Conservation (phyloP, 441 rosid genomes). For the Raphanus hybrid region DNA sequence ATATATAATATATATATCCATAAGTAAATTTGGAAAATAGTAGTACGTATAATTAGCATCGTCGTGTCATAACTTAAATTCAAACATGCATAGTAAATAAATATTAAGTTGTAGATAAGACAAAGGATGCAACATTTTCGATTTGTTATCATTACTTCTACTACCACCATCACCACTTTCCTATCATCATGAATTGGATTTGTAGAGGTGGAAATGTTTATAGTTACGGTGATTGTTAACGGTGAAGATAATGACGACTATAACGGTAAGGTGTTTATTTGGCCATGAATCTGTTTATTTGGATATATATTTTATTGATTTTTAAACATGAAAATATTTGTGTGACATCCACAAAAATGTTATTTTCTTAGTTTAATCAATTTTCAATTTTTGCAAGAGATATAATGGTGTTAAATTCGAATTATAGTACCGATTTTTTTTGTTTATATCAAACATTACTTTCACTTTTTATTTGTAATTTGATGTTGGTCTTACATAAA, state of each 20-base stretch:
- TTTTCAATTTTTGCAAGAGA: too few species aligned
- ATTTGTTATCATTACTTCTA: neutral
- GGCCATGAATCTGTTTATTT: neutral
- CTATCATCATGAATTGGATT: neutral
- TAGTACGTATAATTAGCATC: neutral
- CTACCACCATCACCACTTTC: neutral
- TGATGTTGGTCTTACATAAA: neutral
- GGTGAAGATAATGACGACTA: neutral
- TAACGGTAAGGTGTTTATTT: neutral
- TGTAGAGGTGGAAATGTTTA: neutral
- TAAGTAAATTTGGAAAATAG: neutral
- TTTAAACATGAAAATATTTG: too few species aligned
- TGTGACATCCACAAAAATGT: too few species aligned
- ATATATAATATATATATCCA: neutral
- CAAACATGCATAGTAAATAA: neutral
- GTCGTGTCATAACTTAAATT: neutral
- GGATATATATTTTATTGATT: neutral
- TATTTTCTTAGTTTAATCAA: too few species aligned
- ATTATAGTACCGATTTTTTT: too few species aligned
- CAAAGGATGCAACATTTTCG: neutral
- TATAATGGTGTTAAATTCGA: too few species aligned
- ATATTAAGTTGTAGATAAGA: neutral
- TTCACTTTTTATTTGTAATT: neutral
- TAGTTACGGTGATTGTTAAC: neutral
- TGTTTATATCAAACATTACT: neutral